Evolutionary conservation across 805 yeast genomes (phyloP).

Genomic region (Metschnikowia picachoensis): DNA sequence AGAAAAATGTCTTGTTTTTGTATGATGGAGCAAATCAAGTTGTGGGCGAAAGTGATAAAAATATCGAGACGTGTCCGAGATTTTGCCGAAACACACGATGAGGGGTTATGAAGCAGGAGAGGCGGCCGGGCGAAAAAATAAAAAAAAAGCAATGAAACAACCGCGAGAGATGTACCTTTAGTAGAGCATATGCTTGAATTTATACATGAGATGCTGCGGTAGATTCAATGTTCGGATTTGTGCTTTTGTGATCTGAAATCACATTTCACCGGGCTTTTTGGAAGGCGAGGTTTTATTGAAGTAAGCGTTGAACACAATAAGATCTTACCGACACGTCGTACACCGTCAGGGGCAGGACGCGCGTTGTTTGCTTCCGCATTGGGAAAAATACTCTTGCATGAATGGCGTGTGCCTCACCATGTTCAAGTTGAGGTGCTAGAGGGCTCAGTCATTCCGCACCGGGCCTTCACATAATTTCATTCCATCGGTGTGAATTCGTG

Average conservation of each 20-base stretch:
- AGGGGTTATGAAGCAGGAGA: not conserved
- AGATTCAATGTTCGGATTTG: too few species aligned
- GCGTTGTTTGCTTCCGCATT: slow-evolving; percentile 4
- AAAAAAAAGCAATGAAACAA: not conserved
- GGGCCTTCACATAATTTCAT: too few species aligned
- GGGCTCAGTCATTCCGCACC: too few species aligned
- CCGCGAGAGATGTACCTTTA: not conserved
- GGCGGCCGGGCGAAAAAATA: not conserved
- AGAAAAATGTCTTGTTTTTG: not conserved
- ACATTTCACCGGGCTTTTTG: too few species aligned
- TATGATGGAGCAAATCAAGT: not conserved
- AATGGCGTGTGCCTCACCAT: not conserved
- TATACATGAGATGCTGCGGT: too few species aligned
- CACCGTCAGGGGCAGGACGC: slow-evolving; percentile 10
- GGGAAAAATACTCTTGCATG: slow-evolving; percentile 3
- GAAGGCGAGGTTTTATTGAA: too few species aligned
- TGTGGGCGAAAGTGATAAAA: too few species aligned
- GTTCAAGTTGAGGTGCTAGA: too few species aligned
- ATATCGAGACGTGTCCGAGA: slow-evolving; percentile 4
- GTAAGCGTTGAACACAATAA: slow-evolving; percentile 1
- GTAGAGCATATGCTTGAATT: too few species aligned
- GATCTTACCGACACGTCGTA: slow-evolving; percentile 4
- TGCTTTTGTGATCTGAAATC: too few species aligned
- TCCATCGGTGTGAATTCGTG: too few species aligned
- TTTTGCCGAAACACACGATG: not conserved